These are phyloP conservation scores for Coemansia sp. DNA, from an alignment of 192 early-diverging fungal species.

Conservation along the genomic window DNA sequence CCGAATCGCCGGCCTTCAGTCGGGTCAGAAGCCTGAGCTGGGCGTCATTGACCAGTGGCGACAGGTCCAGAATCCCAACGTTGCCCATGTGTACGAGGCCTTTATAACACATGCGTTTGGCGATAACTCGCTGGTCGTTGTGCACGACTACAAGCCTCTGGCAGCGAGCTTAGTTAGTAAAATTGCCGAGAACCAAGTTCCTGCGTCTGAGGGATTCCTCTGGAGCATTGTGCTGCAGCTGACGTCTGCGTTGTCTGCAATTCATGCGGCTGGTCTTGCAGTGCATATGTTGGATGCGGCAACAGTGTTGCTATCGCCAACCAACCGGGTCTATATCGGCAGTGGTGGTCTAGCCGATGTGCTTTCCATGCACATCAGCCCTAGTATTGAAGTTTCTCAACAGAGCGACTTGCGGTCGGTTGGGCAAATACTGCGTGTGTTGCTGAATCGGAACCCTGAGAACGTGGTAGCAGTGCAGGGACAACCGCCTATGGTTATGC, in stretches of 20 bases:
- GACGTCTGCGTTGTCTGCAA: slow-evolving; percentile 60
- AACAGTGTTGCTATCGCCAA: slow-evolving; percentile 82
- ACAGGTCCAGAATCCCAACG: slow-evolving; percentile 73
- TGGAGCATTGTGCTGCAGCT: slow-evolving; percentile 48
- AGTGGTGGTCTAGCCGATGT: slow-evolving; percentile 45
- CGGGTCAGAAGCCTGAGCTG: slow-evolving; percentile 81
- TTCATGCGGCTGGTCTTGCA: slow-evolving; percentile 82
- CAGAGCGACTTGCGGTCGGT: slow-evolving; percentile 38
- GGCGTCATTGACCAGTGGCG: slow-evolving; percentile 83
- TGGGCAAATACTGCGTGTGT: slow-evolving; percentile 27
- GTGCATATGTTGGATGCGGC: slow-evolving; percentile 74
- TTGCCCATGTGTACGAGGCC: slow-evolving; percentile 87
- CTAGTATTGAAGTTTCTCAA: slow-evolving; percentile 25
- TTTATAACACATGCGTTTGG: slow-evolving; percentile 97
- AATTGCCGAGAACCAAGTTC: slow-evolving; percentile 16
- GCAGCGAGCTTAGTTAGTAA: slow-evolving; percentile 30
- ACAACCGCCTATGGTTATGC: slow-evolving; percentile 68
- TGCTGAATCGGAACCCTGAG: slow-evolving; percentile 25
- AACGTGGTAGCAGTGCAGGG: slow-evolving; percentile 18
- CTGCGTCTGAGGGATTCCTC: slow-evolving; percentile 30
- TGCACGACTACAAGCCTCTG: slow-evolving; percentile 89
- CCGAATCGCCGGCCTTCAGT: slow-evolving; percentile 76
- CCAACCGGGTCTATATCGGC: slow-evolving; percentile 65
- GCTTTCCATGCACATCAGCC: slow-evolving; percentile 10
- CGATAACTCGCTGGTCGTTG: slow-evolving; percentile 91